These are phyloP conservation scores for Leccinum solheimii DNA, from an alignment of 1,284 basidiomycete genomes.

Conservation along the genomic window DNA sequence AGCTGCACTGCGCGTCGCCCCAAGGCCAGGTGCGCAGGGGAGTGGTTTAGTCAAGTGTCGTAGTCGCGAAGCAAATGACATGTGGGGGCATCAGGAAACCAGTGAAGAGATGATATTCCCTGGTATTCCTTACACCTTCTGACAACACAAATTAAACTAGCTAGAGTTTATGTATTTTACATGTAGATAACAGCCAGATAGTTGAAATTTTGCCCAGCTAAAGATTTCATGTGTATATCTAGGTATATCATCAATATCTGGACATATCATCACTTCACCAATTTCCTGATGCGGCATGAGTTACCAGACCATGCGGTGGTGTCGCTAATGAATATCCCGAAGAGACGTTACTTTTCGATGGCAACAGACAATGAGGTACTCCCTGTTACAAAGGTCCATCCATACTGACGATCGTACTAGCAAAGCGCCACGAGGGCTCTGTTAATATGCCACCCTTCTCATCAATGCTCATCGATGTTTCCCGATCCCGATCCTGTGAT, in stretches of 20 bases:
- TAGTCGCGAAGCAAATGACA: neutral
- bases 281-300: too few species aligned
- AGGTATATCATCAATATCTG: too few species aligned
- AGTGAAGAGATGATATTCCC: too few species aligned
- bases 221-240: too few species aligned
- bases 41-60: neutral
- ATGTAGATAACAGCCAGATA: too few species aligned
- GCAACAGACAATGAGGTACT: neutral
- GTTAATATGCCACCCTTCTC: conserved; percentile 30
- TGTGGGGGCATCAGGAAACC: too few species aligned
- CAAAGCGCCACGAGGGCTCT: conserved; percentile 38
- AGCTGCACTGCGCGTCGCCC: neutral
- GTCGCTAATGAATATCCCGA: neutral
- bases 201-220: too few species aligned
- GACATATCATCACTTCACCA: too few species aligned
- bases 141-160: too few species aligned
- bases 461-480: conserved; percentile 38
- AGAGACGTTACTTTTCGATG: neutral
- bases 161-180: too few species aligned
- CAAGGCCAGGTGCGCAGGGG: neutral
- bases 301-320: neutral
- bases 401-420: conserved; percentile 47
- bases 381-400: conserved; percentile 33
- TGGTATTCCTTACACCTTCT: too few species aligned
- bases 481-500: conserved; percentile 17